Evolutionary conservation across 768 basidiomycete species (phyloP).

Genomic region (Tephrocybe rancida): DNA sequence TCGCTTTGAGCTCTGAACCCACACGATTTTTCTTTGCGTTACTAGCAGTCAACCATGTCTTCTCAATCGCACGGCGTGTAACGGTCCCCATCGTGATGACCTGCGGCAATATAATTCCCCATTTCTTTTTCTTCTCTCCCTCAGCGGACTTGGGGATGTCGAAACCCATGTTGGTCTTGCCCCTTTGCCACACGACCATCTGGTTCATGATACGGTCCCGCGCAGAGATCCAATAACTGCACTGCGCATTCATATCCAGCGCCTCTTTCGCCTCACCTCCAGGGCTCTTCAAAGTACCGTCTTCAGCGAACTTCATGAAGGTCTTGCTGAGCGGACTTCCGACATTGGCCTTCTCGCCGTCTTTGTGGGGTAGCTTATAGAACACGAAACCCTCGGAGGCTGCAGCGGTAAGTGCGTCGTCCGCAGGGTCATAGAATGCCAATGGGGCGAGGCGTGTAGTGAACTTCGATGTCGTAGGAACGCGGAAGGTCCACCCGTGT

Average conservation of each 20-base stretch:
- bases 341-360: slow-evolving; percentile 94
- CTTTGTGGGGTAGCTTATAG: slow-evolving; percentile 95
- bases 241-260: slow-evolving; percentile 89
- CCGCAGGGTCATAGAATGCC: slow-evolving; percentile 63
- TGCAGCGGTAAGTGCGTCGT: slow-evolving; percentile 57
- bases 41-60: slow-evolving; percentile 97
- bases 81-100: slow-evolving; percentile 99
- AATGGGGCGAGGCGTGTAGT: slow-evolving; percentile 48
- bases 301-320: slow-evolving; percentile 87
- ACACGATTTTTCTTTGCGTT: slow-evolving; percentile 98
- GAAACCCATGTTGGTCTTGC: slow-evolving; percentile 56
- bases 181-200: slow-evolving; percentile 85
- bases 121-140: slow-evolving; percentile 44
- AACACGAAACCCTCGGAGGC: slow-evolving; percentile 59
- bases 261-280: slow-evolving; percentile 82
- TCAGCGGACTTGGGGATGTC: slow-evolving; percentile 15
- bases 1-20: slow-evolving; percentile 97
- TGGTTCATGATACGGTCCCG: slow-evolving; percentile 91
- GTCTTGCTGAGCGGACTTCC: slow-evolving; percentile 88
- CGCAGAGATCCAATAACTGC: slow-evolving; percentile 97
- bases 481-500: slow-evolving; percentile 92
- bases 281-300: slow-evolving; percentile 84
- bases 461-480: slow-evolving; percentile 52
- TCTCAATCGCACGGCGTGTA: slow-evolving; percentile 95
- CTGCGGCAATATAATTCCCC: slow-evolving; percentile 94